Base-by-base conservation (phyloP, 371 early-diverging fungal species). In the Smittium culicis region DNA sequence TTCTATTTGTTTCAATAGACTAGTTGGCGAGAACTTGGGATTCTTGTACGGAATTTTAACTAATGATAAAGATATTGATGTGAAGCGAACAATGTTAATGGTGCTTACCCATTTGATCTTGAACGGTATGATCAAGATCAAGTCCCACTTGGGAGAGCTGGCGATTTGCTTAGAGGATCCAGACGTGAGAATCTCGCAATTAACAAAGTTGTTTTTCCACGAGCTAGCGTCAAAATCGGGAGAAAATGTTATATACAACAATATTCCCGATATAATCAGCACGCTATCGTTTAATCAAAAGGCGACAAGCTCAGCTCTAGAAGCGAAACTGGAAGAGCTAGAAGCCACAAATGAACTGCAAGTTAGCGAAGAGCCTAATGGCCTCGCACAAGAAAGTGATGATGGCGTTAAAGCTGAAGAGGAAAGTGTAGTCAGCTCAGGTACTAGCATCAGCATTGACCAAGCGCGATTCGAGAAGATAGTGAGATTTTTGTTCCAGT, bases 101-200 rank as follows among this genome's bases (percentile, higher is more conserved):
- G 98, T 98, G 5, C 74, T 98, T 61, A 94, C 96, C 0, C 96
- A 94, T 71, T 76, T 98, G 76, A 92, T 96, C 54, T 78, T 98
- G 61, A 97, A 97, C 74, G 97, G 98, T 35, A 94, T 96, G 94
- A 88, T 98, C 74, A 98, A 98, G 71, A 94, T 94, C 64, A 98
- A 96, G 75, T 96, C 97, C 3, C 95, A 96, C 70, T 82, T 97
- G 54, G 89, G 91, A 68, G 94, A 96, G 70, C 93, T 97, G 90
- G 96, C 96, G 1, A 92, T 92, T 72, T 95, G 96, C 67, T 79
- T 97, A 8, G 92, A 91, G 65, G 94, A 94, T 73, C 77, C 79
- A 8, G 95, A 96, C 71, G 79, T 75, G 35, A 83, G 93, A 1
- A 93, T 98, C 59, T 84, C 88, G 14, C 92, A 94, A 69, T 80